Percentiles rank a stretch among this genome's conserved stretches.
Evolutionary conservation across 495 filamentous ascomycete genomes (phyloP).

Genomic region (Neurospora africana): DNA sequence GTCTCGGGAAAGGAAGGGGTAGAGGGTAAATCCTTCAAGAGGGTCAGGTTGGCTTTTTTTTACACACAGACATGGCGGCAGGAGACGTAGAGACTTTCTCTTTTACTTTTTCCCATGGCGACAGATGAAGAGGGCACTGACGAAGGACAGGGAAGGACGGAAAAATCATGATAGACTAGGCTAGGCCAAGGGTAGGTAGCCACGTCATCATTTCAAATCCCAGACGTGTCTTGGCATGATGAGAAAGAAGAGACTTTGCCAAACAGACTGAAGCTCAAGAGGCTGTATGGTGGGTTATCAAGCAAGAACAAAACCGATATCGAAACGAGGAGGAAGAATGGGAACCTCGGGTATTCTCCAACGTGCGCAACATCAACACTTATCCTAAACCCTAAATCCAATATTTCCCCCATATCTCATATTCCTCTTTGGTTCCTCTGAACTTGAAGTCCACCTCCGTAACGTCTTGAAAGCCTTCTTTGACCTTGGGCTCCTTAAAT

Average conservation of each 20-base stretch:
- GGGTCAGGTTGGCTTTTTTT: neutral
- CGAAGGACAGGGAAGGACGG: neutral
- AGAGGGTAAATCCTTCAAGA: neutral
- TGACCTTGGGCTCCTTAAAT: constrained; percentile 57
- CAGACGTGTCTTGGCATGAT: neutral
- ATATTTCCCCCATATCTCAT: constrained; percentile 57
- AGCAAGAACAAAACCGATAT: neutral
- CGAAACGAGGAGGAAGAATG: neutral
- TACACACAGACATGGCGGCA: neutral
- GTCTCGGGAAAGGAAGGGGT: neutral
- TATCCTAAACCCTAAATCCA: constrained; percentile 45
- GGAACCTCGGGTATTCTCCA: neutral
- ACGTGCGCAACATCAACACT: neutral
- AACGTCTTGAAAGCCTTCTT: constrained; percentile 81
- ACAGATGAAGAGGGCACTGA: neutral
- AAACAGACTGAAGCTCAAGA: neutral
- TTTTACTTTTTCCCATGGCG: neutral
- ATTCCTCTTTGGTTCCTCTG: constrained; percentile 37
- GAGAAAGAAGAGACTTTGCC: neutral
- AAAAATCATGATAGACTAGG: neutral
- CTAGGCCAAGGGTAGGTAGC: neutral
- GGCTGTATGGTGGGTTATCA: neutral
- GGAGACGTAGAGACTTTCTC: neutral
- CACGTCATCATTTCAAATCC: neutral
- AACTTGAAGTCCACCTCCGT: constrained; percentile 53